A percentile compares a stretch with the other conserved stretches of the same genome.
These are phyloP conservation scores for Wickerhamiella occidentalis DNA, from an alignment of 805 yeast genomes.

Conservation along the genomic window DNA sequence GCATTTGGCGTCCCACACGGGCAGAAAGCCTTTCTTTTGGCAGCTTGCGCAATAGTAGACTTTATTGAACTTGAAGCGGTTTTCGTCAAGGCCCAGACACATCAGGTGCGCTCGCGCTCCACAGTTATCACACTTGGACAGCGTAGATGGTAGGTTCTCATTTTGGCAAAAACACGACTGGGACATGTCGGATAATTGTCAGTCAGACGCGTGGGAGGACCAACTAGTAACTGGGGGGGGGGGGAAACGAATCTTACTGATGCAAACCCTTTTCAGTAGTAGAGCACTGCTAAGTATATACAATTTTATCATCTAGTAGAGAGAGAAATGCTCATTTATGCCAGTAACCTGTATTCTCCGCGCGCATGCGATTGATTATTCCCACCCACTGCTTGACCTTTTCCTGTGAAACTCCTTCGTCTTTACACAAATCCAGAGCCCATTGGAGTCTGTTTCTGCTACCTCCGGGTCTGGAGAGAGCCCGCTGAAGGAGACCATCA, in stretches of 20 bases:
- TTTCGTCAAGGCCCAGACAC: neutral
- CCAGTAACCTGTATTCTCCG: constrained; percentile 21
- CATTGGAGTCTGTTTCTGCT: constrained; percentile 22
- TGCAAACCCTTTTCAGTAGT: no score
- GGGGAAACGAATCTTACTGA: no score
- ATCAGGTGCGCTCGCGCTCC: neutral
- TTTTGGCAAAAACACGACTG: neutral
- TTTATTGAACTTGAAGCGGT: neutral
- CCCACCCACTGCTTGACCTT: constrained; percentile 20
- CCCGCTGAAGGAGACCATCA: constrained; percentile 20
- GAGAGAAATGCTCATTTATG: neutral
- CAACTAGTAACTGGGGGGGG: no score
- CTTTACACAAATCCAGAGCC: constrained; percentile 24
- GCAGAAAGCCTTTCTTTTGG: neutral
- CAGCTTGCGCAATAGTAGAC: constrained; percentile 1
- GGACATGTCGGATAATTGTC: neutral
- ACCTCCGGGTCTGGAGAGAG: constrained; percentile 19
- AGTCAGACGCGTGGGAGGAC: constrained; percentile 4
- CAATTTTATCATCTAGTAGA: neutral
- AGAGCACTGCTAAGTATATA: no score
- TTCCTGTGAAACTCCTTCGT: constrained; percentile 18
- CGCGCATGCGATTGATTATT: constrained; percentile 19
- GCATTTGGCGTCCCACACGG: constrained; percentile 2
- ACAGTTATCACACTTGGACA: neutral
- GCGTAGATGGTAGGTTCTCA: neutral